These are phyloP conservation scores for Arthromyces matolae DNA, from an alignment of 768 basidiomycete species.

Conservation along the genomic window DNA sequence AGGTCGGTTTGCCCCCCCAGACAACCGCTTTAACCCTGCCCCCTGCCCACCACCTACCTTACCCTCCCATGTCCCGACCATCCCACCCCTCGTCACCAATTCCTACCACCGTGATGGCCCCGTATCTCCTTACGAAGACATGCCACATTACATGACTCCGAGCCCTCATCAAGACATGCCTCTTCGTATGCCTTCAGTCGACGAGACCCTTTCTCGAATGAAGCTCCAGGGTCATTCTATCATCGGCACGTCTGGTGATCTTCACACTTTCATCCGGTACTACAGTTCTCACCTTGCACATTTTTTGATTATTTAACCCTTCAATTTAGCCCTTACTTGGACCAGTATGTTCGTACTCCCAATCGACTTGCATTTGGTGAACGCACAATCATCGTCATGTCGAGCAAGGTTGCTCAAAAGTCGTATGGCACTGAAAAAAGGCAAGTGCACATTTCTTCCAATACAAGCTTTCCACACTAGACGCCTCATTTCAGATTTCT, in stretches of 20 bases:
- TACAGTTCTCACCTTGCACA: constrained; percentile 16
- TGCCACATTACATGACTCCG: constrained; percentile 51
- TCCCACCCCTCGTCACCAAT: constrained; percentile 70
- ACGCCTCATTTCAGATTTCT: constrained; percentile 58
- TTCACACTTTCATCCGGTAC: constrained; percentile 79
- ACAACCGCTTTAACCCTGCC: constrained; percentile 48
- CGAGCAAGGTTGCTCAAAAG: constrained; percentile 96
- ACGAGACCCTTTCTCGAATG: constrained; percentile 61
- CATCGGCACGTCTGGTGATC: constrained; percentile 63
- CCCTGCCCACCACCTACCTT: constrained; percentile 36
- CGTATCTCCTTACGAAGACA: constrained; percentile 53
- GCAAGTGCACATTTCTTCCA: constrained; percentile 34
- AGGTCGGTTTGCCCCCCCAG: constrained; percentile 51
- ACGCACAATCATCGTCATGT: constrained; percentile 93
- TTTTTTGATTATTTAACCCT: not conserved
- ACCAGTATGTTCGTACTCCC: constrained; percentile 78
- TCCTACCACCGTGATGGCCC: constrained; percentile 53
- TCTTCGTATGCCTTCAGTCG: constrained; percentile 61
- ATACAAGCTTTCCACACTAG: constrained; percentile 2
- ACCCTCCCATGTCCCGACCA: constrained; percentile 51
- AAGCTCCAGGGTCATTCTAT: constrained; percentile 55
- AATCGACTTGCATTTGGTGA: constrained; percentile 91
- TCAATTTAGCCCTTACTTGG: constrained; percentile 64
- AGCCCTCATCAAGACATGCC: constrained; percentile 53
- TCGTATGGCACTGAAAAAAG: constrained; percentile 96